phyloP scores from a whole-genome alignment of 352 stramenopile genomes.

The Phytophthora hibernalis region DNA sequence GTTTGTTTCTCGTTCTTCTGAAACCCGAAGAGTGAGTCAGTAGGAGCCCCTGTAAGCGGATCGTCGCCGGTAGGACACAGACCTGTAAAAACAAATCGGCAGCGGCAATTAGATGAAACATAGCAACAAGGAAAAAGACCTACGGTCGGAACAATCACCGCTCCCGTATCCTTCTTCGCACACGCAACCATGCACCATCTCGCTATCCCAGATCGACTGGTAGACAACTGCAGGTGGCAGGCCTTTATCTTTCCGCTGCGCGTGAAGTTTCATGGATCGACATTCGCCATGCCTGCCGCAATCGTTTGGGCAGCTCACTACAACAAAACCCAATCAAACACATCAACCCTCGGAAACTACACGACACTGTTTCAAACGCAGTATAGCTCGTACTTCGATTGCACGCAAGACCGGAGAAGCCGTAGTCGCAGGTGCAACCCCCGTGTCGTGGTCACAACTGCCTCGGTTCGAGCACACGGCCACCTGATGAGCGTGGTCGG shows the following conservation, averaged over 20 bases:
- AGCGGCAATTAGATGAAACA: slow-evolving; percentile 1
- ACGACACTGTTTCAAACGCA: no score
- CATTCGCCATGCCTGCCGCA: slow-evolving; percentile 77
- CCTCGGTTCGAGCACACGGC: slow-evolving; percentile 73
- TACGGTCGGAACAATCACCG: slow-evolving; percentile 88
- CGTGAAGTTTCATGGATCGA: slow-evolving; percentile 71
- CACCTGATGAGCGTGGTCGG: slow-evolving; percentile 60
- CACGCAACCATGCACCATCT: slow-evolving; percentile 91
- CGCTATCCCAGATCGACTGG: slow-evolving; percentile 79
- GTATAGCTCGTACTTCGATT: slow-evolving; percentile 62
- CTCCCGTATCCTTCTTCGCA: slow-evolving; percentile 86
- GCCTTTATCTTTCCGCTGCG: slow-evolving; percentile 67
- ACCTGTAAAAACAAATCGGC: slow-evolving; percentile 28
- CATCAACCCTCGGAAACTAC: no score
- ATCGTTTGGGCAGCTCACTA: slow-evolving; percentile 73
- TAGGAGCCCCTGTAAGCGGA: slow-evolving; percentile 70
- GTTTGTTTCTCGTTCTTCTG: slow-evolving; percentile 89
- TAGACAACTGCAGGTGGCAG: slow-evolving; percentile 57
- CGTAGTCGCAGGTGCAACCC: slow-evolving; percentile 77
- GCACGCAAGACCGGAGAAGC: slow-evolving; percentile 82
- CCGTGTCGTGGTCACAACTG: slow-evolving; percentile 64
- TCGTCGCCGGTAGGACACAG: slow-evolving; percentile 69
- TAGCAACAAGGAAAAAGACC: slow-evolving; percentile 4
- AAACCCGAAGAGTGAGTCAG: slow-evolving; percentile 68
- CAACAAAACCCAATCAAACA: not conserved